Evolutionary conservation across 371 early-diverging fungal genomes (phyloP), one percentile per base, ranked within the genome.

Genomic region (Dinochytrium kinnereticum): DNA sequence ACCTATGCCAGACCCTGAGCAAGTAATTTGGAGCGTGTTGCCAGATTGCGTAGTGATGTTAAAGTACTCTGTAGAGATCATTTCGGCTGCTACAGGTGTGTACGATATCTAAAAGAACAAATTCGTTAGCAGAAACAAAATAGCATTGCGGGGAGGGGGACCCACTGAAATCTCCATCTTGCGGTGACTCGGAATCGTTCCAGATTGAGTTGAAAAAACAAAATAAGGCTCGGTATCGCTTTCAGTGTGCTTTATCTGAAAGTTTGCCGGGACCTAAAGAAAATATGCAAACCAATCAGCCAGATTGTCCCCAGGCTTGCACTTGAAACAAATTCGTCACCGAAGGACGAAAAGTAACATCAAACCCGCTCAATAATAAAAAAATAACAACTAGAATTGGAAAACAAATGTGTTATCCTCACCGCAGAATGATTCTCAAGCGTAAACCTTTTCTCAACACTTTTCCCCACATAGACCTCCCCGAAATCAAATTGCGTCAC

Each of bases 1-100:
- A 81, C 80, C 84, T n/a, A 79, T 68, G 7, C 85, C 84, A 1
- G 21, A 55, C 10, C 86, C 86, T 1, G 69, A 74, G 53, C 83
- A 82, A 1, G 64, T 77, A 2, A 86, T 79, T 13, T 76, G 68
- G 31, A 84, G 49, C 2, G 70, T 78, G 69, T 86, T 86, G 33
- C 86, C 86, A 15, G 86, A 84, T 2, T 83, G 49, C 3, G 86
- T 81, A 1, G 75, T 73, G 50, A 86, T 83, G 53, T 84, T 81
- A 66, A 82, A 86, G 69, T 84, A 84, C 24, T 82, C 84, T 3
- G 80, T 84, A 2, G 84, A 86, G 0, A 55, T 31, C 74, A 86
- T 73, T n/a, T 77, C 82, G 1, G 85, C 72, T 17, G 82, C 82
- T 1, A 72, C 79, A 7, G 86, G 86, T 0, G 80, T 80, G 69